Conservation (phyloP, 2,329 filamentous ascomycete genomes). For the Colletotrichum spinosum region DNA sequence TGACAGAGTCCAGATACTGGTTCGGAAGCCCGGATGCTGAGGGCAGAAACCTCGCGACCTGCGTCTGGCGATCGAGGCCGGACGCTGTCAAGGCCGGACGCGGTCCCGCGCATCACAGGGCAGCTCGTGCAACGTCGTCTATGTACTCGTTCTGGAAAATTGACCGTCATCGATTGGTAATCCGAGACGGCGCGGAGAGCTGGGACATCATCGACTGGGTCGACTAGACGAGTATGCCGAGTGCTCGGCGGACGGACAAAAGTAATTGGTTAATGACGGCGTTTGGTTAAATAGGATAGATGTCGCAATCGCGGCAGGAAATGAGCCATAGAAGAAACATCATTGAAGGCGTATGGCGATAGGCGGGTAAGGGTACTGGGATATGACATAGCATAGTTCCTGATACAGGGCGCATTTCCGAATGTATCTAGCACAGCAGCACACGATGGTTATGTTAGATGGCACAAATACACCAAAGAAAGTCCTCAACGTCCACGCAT, state of each 20-base stretch:
- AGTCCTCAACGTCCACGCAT: too few species aligned
- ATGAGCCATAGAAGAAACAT: constrained; percentile 20
- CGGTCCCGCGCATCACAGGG: constrained; percentile 72
- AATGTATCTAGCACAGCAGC: too few species aligned
- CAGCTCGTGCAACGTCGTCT: constrained; percentile 72
- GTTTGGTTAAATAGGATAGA: constrained; percentile 24
- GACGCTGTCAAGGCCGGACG: constrained; percentile 70
- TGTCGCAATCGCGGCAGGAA: constrained; percentile 30
- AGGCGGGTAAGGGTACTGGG: constrained; percentile 5
- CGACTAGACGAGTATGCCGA: constrained; percentile 41
- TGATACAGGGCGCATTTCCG: constrained; percentile 6
- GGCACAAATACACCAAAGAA: too few species aligned
- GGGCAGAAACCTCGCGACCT: constrained; percentile 85
- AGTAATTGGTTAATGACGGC: constrained; percentile 6
- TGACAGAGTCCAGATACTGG: constrained; percentile 75
- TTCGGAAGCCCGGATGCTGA: constrained; percentile 80
- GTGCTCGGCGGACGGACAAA: constrained; percentile 8
- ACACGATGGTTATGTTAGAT: too few species aligned
- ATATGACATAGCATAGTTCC: neutral
- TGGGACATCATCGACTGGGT: constrained; percentile 75
- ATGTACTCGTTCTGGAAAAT: constrained; percentile 77
- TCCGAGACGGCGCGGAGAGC: constrained; percentile 71
- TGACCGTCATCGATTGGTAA: constrained; percentile 75
- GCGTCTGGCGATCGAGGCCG: constrained; percentile 71
- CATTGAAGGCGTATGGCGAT: constrained; percentile 1